Base-by-base conservation (phyloP, 257 asterid species). In the Gynochthodes officinalis region DNA sequence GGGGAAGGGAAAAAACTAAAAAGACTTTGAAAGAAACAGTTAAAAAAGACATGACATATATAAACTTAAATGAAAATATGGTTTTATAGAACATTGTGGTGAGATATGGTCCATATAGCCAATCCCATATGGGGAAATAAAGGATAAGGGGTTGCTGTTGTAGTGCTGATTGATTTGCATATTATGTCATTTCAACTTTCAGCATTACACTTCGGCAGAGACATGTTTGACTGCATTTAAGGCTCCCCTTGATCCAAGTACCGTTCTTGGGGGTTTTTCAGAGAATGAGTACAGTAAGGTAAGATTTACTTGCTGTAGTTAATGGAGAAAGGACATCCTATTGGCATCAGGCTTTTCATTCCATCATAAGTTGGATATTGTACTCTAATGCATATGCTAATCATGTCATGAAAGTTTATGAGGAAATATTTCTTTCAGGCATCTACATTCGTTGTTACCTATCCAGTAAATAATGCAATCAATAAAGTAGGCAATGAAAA, bases 211-310 rank as follows among this genome's bases (percentile, higher is more conserved):
- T 40, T 95, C 99, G 93, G 93, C 97, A 40, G 98, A 90, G 39
- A 73, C 89, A 40, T 95, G 99, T 64, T 69, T 88, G 84, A 88
- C 96, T 81, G 97, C 98, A 70, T 95, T 95, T 78, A 87, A 92
- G 86, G 97, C 96, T 44, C 99, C 99, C 37, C 96, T 95, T 72
- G 99, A 95, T 79, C 99, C 99, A 71, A 92, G 85, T 84, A 95
- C 99, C 21, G 92, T 96, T 61, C 84, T 95, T 65, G 99, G 99
- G 68, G 99, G 99, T 79, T 95, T 87, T 78, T 82, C 97, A 4
- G 96, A 95, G 43, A 89, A 81, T 80, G 89, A 89, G 80, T 95
- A 83, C 79, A 84, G 85, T 3, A 96, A 92, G 96, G 99, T 95
- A 86, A 75, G 63, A 55, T 72, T 58, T 57, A 37, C 28, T 15